Evolutionary conservation across 139 green algal species (phyloP).

Genomic region (Chlorella sp.): DNA sequence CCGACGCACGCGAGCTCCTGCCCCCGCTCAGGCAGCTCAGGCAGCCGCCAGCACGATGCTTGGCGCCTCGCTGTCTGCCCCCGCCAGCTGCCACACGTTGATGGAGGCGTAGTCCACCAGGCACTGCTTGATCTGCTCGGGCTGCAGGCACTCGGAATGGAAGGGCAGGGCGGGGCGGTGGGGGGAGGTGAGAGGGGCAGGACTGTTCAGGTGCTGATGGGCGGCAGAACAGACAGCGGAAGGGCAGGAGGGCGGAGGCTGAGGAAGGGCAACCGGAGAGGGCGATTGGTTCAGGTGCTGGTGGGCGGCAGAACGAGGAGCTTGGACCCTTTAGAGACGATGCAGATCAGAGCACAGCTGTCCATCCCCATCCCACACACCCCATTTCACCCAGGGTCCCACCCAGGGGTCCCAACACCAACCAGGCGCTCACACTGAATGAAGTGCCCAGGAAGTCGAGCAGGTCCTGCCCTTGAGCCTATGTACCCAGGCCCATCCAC

Average conservation of each 20-base stretch:
- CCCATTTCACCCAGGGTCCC: too few species aligned
- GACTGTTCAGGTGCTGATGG: background rate
- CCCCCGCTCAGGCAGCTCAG: background rate
- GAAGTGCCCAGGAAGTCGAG: constrained; percentile 50
- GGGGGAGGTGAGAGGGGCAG: background rate
- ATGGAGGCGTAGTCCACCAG: constrained; percentile 58
- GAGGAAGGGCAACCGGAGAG: background rate
- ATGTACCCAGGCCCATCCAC: too few species aligned
- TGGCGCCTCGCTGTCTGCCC: constrained; percentile 10
- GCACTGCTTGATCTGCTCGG: constrained; percentile 57
- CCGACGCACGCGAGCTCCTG: background rate
- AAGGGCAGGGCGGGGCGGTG: background rate
- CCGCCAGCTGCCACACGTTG: constrained; percentile 56
- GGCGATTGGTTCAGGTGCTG: too few species aligned
- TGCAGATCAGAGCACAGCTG: too few species aligned
- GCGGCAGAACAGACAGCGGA: background rate
- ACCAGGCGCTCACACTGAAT: constrained; percentile 43
- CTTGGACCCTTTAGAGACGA: too few species aligned
- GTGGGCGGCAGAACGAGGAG: too few species aligned
- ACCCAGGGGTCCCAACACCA: too few species aligned
- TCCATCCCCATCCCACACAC: too few species aligned
- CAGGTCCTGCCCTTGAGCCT: too few species aligned
- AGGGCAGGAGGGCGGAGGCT: background rate
- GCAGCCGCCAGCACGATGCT: constrained; percentile 11
- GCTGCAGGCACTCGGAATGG: constrained; percentile 25